A percentile compares a stretch with the other conserved stretches of the same genome.
Evolutionary conservation across 768 basidiomycete genomes (phyloP).

Genomic region (Suillus brevipes): DNA sequence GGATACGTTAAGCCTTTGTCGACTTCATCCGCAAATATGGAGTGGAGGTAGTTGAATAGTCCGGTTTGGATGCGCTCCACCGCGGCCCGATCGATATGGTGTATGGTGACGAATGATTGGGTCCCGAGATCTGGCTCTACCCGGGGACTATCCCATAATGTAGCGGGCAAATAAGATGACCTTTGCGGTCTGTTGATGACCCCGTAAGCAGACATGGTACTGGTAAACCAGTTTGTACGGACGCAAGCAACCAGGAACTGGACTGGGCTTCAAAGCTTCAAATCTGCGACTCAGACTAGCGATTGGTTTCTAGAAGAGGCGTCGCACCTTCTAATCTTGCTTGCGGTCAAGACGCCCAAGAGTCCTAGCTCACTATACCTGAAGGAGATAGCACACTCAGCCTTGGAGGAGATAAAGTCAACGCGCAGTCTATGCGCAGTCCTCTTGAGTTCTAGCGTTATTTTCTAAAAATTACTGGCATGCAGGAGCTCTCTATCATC

Average conservation of each 20-base stretch:
- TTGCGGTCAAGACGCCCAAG: not conserved
- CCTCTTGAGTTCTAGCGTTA: not conserved
- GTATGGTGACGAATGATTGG: constrained; percentile 28
- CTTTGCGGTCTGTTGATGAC: constrained; percentile 41
- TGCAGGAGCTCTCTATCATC: constrained; percentile 48
- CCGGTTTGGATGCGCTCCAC: constrained; percentile 38
- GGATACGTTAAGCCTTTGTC: constrained; percentile 83
- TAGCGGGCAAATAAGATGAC: constrained; percentile 42
- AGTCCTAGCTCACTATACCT: not conserved
- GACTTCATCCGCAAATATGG: constrained; percentile 70
- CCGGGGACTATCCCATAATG: constrained; percentile 44
- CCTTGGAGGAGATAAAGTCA: not conserved
- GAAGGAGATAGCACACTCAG: not conserved
- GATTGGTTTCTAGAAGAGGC: not conserved
- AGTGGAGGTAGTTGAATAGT: constrained; percentile 59
- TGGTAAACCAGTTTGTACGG: not conserved
- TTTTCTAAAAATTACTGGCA: constrained; percentile 41
- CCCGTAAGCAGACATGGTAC: constrained; percentile 73
- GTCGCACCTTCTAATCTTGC: not conserved
- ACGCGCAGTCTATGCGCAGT: not conserved
- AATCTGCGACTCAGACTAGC: not conserved
- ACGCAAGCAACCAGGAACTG: not conserved
- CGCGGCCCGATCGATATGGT: constrained; percentile 37
- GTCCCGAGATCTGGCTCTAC: constrained; percentile 21
- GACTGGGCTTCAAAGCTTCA: not conserved